These are phyloP conservation scores for Monosporascus cannonballus DNA, from an alignment of 2,329 filamentous ascomycete species.

Conservation along the genomic window DNA sequence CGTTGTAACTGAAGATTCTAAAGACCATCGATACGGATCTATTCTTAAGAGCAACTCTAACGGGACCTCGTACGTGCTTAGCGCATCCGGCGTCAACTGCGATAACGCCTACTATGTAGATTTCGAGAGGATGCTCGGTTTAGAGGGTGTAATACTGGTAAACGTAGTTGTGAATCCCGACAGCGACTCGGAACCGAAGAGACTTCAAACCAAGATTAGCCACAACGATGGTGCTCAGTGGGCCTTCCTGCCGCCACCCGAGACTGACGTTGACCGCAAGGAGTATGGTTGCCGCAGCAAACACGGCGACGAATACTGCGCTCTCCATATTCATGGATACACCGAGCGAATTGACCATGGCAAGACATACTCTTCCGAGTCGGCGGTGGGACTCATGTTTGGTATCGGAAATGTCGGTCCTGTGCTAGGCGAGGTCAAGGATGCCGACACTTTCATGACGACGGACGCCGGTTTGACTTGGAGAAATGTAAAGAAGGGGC, in stretches of 20 bases:
- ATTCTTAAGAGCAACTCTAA: conserved; percentile 99
- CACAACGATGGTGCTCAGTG: conserved; percentile 95
- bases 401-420: conserved; percentile 84
- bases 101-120: conserved; percentile 76
- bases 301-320: conserved; percentile 61
- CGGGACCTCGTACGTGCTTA: conserved; percentile 88
- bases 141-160: conserved; percentile 84
- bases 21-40: conserved; percentile 67
- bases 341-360: conserved; percentile 79
- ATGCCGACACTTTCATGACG: conserved; percentile 87
- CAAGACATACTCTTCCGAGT: conserved; percentile 82
- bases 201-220: conserved; percentile 83
- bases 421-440: conserved; percentile 57
- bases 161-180: conserved; percentile 76
- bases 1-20: conserved; percentile 66
- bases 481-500: conserved; percentile 79
- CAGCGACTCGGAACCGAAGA: conserved; percentile 63
- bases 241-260: conserved; percentile 68
- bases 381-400: conserved; percentile 86
- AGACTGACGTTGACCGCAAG: conserved; percentile 64
- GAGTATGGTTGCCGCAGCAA: conserved; percentile 60
- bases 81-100: conserved; percentile 74
- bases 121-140: conserved; percentile 89
- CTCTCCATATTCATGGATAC: conserved; percentile 90
- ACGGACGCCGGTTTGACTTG: conserved; percentile 85